Base-by-base conservation (phyloP, 768 basidiomycete species). In the Crepidotus variabilis region DNA sequence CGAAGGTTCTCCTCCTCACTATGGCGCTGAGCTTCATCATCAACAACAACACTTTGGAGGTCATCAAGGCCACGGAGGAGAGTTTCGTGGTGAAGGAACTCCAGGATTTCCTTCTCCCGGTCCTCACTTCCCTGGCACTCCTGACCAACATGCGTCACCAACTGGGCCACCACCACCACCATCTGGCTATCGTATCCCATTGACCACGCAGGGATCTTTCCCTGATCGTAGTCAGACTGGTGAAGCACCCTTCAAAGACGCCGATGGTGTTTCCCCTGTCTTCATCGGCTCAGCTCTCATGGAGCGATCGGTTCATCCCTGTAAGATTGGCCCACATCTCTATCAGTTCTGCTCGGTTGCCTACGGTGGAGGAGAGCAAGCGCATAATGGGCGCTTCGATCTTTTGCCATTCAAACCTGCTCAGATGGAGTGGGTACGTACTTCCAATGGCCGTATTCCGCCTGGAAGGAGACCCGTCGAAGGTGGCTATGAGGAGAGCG, bases 271-370 rank as follows among this genome's bases (percentile, higher is more conserved):
- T 22, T 78, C 79, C 1, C 85, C 86, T 5, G 66, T 92, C 57
- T 94, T 78, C 71, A 61, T 94, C 32, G 91, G 90, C 13, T 88
- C 87, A 4, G 91, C 89, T 10, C 71, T 92, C 47, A 75, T 91
- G 65, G 75, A 73, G 54, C 72, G 75, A 58, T 83, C 85, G 0
- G 87, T 92, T 2, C 90, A 93, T 57, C 91, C 91, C 2, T 92
- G 91, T 80, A 94, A 93, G 75, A 82, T 92, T 62, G 83, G 75
- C 0, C 82, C 85, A 9, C 68, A 77, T 60, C 80, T 88, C n/a
- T 64, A 68, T n/a, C 65, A 78, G 60, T 60, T 74, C 69, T 57
- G 82, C 69, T 65, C 78, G 21, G 85, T 91, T 1, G 75, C 89
- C 2, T 90, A 81, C 61, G 88, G 81, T 13, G 87, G 87, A 5